Percentiles rank a stretch among this genome's conserved stretches.
These are phyloP conservation scores for Blastobotrys robertii DNA, from an alignment of 805 yeast species.

Conservation along the genomic window DNA sequence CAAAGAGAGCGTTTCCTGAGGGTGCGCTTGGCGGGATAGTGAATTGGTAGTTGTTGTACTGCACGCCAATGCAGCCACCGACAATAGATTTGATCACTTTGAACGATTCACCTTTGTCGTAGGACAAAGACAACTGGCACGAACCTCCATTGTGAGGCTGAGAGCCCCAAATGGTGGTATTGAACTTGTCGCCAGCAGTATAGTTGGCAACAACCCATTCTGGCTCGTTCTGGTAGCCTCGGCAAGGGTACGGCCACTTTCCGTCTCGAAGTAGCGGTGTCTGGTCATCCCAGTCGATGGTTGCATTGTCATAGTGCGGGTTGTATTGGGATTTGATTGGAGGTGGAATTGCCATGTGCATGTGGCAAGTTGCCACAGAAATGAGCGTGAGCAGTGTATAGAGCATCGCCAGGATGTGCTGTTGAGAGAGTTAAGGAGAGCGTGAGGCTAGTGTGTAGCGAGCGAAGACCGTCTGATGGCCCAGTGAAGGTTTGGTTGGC, in stretches of 20 bases:
- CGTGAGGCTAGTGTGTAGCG: too few species aligned
- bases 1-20: conserved; percentile 14
- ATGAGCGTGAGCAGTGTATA: too few species aligned
- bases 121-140: conserved; percentile 18
- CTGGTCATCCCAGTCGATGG: conserved; percentile 2
- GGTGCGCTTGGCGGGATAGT: conserved; percentile 15
- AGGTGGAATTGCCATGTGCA: conserved; percentile 18
- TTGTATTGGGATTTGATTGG: conserved; percentile 18
- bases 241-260: conserved; percentile 13
- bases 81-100: conserved; percentile 18
- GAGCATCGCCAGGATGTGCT: too few species aligned
- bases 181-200: conserved; percentile 10
- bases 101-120: conserved; percentile 17
- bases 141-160: conserved; percentile 19
- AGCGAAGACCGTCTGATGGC: too few species aligned
- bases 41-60: conserved; percentile 10
- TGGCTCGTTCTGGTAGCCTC: conserved; percentile 16
- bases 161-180: conserved; percentile 9
- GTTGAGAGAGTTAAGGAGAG: too few species aligned
- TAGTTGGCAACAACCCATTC: conserved; percentile 10
- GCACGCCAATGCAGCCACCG: conserved; percentile 17
- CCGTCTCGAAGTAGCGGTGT: too few species aligned
- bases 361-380: conserved; percentile 5
- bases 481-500: too few species aligned
- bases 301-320: conserved; percentile 14